Base-by-base conservation (phyloP, 1,139 yeast genomes). In the Yamadazyma sp. region DNA sequence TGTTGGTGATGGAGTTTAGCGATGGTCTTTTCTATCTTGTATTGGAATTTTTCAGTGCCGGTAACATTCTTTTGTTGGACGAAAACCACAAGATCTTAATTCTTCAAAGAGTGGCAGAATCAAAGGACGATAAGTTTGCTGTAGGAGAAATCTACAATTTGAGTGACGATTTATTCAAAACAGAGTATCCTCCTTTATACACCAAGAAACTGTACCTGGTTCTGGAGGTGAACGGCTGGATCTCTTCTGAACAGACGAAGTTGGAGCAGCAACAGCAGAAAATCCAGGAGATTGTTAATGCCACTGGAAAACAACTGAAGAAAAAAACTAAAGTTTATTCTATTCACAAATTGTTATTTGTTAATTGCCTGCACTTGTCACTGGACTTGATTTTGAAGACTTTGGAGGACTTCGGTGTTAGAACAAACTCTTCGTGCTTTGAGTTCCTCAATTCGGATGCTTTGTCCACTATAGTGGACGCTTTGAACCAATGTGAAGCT, bases 11-110 rank as follows among this genome's bases (percentile, higher is more conserved):
- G 35, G 80, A 86, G 42, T 90, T 92, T 60, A 79, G 89, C 37
- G 95, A 87, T 50, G 94, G 95, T 6, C 57, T 79, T 39, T 86
- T 66, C 59, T 84, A 86, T 53, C 67, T 90, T 48, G 96, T 87
- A 0, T 63, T 92, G 43, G 98, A 92, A 56, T 90, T 92, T 52
- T 90, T 89, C 65, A 87, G 96, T 55, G 96, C 96, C 2, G 98
- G 98, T 26, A 92, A 92, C 54, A 78, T 92, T 42, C 67, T 92
- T 22, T 67, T 92, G 17, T 68, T 90, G 46, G 95, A 90, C 56
- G 75, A 79, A 26, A 73, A 82, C 22, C 62, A 70, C 47, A 81
- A 76, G 53, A 89, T 89, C 35, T 52, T 89, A 52, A 72, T 94
- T 0, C 64, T 90, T 25, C 90, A 85, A 57, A 77, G 97, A 60